Evolutionary conservation across 371 early-diverging fungal species (phyloP), one percentile per base, ranked within the genome.

Genomic region (Saksenaea vasiformis): DNA sequence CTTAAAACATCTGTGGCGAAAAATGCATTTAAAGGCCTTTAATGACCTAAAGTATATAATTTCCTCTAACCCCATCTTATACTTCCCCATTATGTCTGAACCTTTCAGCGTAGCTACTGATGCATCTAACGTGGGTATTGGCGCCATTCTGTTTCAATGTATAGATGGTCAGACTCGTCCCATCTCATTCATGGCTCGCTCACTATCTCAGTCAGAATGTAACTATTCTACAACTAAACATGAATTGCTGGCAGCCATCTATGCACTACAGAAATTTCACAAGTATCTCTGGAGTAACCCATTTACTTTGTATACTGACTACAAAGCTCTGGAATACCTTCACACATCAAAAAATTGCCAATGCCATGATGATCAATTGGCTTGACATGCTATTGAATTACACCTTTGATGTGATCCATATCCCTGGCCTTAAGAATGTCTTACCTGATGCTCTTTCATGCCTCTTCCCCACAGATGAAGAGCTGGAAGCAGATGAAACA

Each of bases 91-190:
- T 31, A 31, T 31, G 31, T 31, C 31, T 31, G 31, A 19, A 3
- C 61, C 58, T 1, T 70, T 78, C 54, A 58, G 60, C 22, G 60
- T 78, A 0, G 73, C 69, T 8, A 78, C 78, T 4, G 73, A 78
- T 56, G 72, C 73, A 0, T 78, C 75, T 7, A 69, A 72, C 13
- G 26, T 56, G 3, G 75, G 71, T 9, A 68, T 75, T 26, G 72
- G 69, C 14, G 69, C 67, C 7, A 67, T 71, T 0, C 44, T 76
- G 17, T 56, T 17, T 56, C 57, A 35, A 17, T 15, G 34, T 27
- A 31, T 31, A 31, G 31, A 31, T 31, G 31, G 31, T 31, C 31
- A 31, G 31, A 31, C 31, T 31, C 31, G 31, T 31, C 31, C 31
- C 31, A 56, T 56, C 4, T 11, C 17, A 1, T 56, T 56, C 38